Conservation (phyloP, 257 asterid species). For the Datura wrightii region DNA sequence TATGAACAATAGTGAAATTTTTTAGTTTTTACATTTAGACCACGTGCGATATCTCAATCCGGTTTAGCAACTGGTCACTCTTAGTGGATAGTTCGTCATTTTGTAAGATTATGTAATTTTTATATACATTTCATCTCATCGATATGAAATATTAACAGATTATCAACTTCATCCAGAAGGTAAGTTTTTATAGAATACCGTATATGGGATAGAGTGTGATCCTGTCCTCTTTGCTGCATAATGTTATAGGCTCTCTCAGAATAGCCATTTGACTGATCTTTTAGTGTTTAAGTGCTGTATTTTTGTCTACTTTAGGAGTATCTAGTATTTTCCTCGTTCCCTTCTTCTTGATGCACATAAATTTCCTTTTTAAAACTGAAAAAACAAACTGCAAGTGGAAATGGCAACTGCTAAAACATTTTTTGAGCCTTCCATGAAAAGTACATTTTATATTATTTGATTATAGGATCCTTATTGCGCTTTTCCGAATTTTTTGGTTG, state of each 20-base stretch:
- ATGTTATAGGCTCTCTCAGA: background rate
- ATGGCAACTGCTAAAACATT: background rate
- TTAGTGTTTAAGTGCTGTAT: background rate
- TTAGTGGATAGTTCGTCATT: background rate
- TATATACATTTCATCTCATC: background rate
- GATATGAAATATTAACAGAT: background rate
- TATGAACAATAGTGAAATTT: no score
- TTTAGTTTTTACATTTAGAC: no score
- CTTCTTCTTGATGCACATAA: conserved; percentile 10
- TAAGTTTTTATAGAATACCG: background rate
- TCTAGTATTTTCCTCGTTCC: background rate
- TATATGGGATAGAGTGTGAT: background rate
- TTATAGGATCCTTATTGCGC: background rate
- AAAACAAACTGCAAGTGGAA: background rate
- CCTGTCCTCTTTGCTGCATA: background rate
- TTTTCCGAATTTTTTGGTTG: background rate
- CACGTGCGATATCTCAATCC: no score
- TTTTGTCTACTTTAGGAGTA: background rate
- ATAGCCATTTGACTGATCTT: background rate
- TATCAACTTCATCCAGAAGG: background rate
- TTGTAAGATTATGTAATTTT: background rate
- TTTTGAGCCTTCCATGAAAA: background rate
- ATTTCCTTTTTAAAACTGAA: background rate
- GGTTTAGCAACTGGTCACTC: background rate
- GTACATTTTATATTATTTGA: background rate